Percentiles rank a stretch among this genome's conserved stretches.
Evolutionary conservation across 2,329 filamentous ascomycete genomes (phyloP).

Genomic region (Botrytis deweyae): DNA sequence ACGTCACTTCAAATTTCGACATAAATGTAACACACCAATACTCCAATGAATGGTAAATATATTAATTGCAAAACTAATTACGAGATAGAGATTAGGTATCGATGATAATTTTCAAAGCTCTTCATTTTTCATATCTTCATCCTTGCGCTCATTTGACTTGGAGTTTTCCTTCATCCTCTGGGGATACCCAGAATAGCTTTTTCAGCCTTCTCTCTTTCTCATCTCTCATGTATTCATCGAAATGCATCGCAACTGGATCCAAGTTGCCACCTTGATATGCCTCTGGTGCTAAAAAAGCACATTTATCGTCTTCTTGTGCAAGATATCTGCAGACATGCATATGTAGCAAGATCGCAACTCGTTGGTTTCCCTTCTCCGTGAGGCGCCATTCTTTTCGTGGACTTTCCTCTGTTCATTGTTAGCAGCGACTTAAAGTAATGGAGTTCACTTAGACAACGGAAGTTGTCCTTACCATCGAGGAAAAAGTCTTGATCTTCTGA

Average conservation of each 20-base stretch:
- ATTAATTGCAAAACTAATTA: background rate
- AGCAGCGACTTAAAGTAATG: background rate
- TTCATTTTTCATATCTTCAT: conserved; percentile 9
- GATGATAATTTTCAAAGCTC: background rate
- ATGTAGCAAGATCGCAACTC: conserved; percentile 41
- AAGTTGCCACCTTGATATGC: conserved; percentile 28
- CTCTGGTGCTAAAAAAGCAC: conserved; percentile 40
- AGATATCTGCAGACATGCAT: conserved; percentile 43
- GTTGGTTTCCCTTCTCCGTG: conserved; percentile 40
- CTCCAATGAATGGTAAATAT: too few relatives aligned
- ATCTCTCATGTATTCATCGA: conserved; percentile 29
- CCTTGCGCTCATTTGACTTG: background rate
- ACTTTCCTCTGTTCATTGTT: conserved; percentile 26
- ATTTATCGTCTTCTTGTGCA: conserved; percentile 37
- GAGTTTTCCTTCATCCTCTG: conserved; percentile 7
- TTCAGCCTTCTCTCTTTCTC: conserved; percentile 32
- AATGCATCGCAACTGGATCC: conserved; percentile 26
- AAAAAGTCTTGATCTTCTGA: conserved; percentile 37
- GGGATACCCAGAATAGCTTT: conserved; percentile 28
- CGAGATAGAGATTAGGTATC: background rate
- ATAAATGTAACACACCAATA: too few relatives aligned
- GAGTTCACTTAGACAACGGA: background rate
- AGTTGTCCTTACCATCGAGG: conserved; percentile 31
- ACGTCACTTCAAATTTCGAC: background rate
- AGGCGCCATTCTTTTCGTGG: conserved; percentile 36